Conservation (phyloP, 345 rosid species). For the Populus simonii region DNA sequence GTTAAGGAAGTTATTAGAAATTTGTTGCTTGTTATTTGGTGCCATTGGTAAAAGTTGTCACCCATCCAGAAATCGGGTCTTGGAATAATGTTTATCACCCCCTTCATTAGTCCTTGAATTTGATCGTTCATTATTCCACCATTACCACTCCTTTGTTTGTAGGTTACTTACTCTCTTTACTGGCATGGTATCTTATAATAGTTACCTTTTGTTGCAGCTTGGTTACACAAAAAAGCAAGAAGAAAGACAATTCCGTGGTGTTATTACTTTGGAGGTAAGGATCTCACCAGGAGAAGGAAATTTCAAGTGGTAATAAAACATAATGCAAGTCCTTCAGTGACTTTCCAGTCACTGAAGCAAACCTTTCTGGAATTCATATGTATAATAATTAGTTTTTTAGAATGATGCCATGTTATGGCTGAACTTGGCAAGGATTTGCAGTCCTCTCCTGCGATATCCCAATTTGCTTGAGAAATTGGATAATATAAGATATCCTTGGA, state of each 20-base stretch:
- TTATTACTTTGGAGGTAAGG: constrained; percentile 85
- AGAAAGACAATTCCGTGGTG: constrained; percentile 92
- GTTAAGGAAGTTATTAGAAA: background rate
- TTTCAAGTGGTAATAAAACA: background rate
- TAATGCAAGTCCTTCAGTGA: background rate
- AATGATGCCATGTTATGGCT: background rate
- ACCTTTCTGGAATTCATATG: background rate
- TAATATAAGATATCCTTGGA: background rate
- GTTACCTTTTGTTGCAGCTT: constrained; percentile 51
- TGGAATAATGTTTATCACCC: background rate
- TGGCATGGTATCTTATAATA: background rate
- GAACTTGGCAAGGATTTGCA: background rate
- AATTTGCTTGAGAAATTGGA: background rate
- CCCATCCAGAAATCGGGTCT: background rate
- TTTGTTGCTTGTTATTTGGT: background rate
- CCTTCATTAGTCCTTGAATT: background rate
- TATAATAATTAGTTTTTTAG: background rate
- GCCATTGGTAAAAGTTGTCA: background rate
- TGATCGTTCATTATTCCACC: background rate
- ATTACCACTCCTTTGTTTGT: background rate
- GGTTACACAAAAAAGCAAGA: constrained; percentile 97
- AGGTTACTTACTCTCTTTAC: background rate
- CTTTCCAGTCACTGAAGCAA: constrained; percentile 2
- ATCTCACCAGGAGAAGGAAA: background rate
- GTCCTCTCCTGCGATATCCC: background rate